These are phyloP conservation scores for Cordyceps cateniannulata DNA, from an alignment of 2,329 filamentous ascomycete species.

Conservation along the genomic window DNA sequence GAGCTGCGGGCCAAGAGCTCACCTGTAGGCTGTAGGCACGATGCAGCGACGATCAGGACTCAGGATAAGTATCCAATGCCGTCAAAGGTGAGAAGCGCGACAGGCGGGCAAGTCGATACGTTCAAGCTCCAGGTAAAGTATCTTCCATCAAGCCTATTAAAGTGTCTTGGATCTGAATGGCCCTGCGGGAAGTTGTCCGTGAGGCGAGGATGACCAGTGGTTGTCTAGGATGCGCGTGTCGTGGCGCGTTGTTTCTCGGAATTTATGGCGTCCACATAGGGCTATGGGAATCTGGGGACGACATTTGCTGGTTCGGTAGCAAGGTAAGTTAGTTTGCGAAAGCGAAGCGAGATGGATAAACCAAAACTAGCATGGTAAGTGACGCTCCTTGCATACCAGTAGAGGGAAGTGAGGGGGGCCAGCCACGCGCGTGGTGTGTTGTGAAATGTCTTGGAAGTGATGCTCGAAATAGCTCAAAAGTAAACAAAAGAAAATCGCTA, in stretches of 20 bases:
- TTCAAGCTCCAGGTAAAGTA: too few species aligned
- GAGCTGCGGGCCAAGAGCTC: background rate
- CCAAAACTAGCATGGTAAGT: too few species aligned
- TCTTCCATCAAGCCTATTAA: background rate
- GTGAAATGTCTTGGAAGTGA: conserved; percentile 1
- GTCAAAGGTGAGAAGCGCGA: too few species aligned
- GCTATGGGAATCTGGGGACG: background rate
- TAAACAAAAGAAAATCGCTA: background rate
- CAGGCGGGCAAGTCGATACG: background rate
- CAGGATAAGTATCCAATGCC: background rate
- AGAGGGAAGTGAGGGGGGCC: background rate
- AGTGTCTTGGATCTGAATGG: background rate
- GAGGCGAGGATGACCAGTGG: background rate
- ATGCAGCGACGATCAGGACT: background rate
- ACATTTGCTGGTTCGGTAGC: background rate
- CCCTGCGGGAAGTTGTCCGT: background rate
- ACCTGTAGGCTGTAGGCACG: background rate
- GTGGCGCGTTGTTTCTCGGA: background rate
- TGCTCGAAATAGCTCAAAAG: background rate
- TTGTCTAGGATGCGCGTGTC: background rate
- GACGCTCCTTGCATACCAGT: conserved; percentile 7
- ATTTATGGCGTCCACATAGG: background rate
- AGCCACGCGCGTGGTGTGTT: conserved; percentile 7
- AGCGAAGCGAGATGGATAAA: too few species aligned
- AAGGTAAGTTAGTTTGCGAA: too few species aligned